Percentiles rank a stretch among this genome's conserved stretches.
These are phyloP conservation scores for Rhododendron simsii DNA, from an alignment of 148 eudicot species.

Conservation along the genomic window DNA sequence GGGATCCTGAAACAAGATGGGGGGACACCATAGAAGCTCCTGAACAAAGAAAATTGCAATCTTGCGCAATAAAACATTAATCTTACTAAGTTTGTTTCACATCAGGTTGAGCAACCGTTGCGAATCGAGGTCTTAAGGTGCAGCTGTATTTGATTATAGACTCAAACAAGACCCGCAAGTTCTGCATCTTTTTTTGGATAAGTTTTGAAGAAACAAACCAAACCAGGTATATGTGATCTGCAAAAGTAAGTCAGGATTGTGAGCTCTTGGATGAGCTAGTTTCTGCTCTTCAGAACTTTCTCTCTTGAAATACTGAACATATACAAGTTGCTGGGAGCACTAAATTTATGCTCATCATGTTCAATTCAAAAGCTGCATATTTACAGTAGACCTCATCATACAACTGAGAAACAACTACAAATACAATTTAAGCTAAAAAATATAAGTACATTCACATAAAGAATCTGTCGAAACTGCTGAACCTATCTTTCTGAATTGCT, in stretches of 20 bases:
- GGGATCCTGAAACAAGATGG: too few species aligned
- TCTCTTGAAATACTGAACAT: neutral
- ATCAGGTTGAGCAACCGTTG: too few species aligned
- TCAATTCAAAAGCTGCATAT: neutral
- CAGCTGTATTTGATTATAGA: neutral
- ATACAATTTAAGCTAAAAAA: neutral
- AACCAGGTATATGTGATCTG: neutral
- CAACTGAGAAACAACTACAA: neutral
- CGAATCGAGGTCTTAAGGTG: neutral
- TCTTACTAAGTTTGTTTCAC: too few species aligned
- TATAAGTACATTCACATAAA: neutral
- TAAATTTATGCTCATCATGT: neutral
- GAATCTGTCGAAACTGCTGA: neutral
- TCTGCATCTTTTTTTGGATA: neutral
- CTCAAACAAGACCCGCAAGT: too few species aligned
- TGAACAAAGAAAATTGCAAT: too few species aligned
- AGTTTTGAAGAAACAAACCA: neutral
- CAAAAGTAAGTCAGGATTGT: too few species aligned
- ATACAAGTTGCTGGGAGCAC: neutral
- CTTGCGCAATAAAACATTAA: too few species aligned
- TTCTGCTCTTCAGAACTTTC: neutral
- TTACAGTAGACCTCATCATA: neutral
- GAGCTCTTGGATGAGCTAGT: neutral
- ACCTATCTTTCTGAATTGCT: neutral
- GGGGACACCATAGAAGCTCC: too few species aligned